Conservation (phyloP, 192 early-diverging fungal genomes). For the Helicostylum pulchrum region DNA sequence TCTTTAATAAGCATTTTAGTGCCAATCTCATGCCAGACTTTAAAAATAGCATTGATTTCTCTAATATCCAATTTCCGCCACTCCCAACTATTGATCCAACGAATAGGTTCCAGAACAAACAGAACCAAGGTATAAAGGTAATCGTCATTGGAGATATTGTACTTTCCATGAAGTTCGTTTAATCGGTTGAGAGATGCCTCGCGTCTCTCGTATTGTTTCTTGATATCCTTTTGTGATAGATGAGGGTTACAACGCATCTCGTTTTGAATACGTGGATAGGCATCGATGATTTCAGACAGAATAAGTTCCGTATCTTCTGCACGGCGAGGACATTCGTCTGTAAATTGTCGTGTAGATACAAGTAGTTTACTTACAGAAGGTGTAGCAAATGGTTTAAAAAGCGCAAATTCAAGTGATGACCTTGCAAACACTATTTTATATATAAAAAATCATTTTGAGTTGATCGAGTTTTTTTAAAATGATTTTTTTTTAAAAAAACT, state of each 20-base stretch:
- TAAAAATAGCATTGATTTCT: conserved; percentile 42
- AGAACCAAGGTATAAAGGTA: conserved; percentile 39
- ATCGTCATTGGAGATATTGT: conserved; percentile 43
- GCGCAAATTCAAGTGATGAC: conserved; percentile 34
- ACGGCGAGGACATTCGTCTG: conserved; percentile 17
- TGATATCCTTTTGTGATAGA: conserved; percentile 21
- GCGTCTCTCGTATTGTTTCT: conserved; percentile 19
- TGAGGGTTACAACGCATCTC: conserved; percentile 4
- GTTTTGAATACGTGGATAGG: conserved; percentile 23
- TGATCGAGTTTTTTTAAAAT: background rate
- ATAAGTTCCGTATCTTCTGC: conserved; percentile 40
- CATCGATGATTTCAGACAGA: conserved; percentile 35
- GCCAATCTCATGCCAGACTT: conserved; percentile 30
- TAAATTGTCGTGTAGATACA: conserved; percentile 30
- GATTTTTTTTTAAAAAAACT: background rate
- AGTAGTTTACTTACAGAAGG: conserved; percentile 44
- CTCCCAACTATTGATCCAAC: conserved; percentile 35
- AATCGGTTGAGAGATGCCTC: conserved; percentile 30
- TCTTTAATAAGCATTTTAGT: conserved; percentile 42
- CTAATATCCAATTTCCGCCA: conserved; percentile 38
- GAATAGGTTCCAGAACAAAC: conserved; percentile 34
- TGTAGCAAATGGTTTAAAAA: conserved; percentile 43
- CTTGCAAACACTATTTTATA: conserved; percentile 15
- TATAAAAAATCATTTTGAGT: background rate
- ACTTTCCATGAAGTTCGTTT: conserved; percentile 46